Conservation (phyloP, 1,284 basidiomycete genomes). For the Cutaneotrichosporon sp. region DNA sequence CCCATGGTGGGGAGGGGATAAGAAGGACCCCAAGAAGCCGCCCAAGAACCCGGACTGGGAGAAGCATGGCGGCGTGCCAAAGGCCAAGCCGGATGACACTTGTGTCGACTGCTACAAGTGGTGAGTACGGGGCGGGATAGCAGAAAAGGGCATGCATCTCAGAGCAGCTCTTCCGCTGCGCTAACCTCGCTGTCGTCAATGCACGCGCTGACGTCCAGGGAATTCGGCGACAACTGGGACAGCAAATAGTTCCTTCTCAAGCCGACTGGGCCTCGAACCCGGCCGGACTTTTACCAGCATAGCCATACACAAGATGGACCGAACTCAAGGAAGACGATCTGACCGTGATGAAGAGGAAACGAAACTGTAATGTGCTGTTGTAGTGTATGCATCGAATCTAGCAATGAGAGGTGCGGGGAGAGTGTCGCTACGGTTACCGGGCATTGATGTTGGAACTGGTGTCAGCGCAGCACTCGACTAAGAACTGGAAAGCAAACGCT, state of each 20-base stretch:
- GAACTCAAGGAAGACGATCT: too few species aligned
- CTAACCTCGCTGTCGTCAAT: too few species aligned
- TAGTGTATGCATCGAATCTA: constrained; percentile 11
- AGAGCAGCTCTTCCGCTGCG: too few species aligned
- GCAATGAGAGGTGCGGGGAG: neutral
- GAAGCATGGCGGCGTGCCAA: constrained; percentile 47
- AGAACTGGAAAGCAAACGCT: too few species aligned
- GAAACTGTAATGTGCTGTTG: constrained; percentile 4
- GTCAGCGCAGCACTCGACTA: neutral
- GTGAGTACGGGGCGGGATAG: constrained; percentile 26
- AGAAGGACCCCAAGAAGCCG: constrained; percentile 45
- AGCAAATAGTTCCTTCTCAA: neutral
- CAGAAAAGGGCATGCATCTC: neutral
- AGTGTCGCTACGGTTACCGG: neutral
- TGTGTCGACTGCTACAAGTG: constrained; percentile 50
- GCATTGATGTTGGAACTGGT: constrained; percentile 7
- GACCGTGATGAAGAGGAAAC: too few species aligned
- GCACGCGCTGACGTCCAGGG: constrained; percentile 9
- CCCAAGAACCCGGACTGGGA: constrained; percentile 34
- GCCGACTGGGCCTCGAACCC: too few species aligned
- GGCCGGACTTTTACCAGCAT: neutral
- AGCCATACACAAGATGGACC: neutral
- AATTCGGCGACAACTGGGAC: constrained; percentile 38
- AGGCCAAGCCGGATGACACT: constrained; percentile 37
- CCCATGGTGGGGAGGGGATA: constrained; percentile 15